Evolutionary conservation across 176 grass and related monocot genomes (phyloP).

Genomic region (Aegilops tauschii): DNA sequence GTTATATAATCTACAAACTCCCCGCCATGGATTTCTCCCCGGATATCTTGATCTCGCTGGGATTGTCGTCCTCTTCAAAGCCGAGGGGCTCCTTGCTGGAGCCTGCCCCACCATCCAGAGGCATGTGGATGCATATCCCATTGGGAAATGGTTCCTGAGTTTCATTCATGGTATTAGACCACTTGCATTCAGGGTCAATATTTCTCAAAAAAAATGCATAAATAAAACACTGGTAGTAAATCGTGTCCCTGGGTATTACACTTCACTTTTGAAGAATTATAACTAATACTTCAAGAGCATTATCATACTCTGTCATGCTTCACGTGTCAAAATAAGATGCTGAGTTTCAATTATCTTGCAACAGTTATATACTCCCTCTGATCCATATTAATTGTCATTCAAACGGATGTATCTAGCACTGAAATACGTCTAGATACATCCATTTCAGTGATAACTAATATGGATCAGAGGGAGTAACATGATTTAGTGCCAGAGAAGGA

Average conservation of each 20-base stretch:
- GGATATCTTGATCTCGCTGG: background rate
- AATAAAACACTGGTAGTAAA: background rate
- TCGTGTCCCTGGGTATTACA: background rate
- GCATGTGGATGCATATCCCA: slow-evolving; percentile 51
- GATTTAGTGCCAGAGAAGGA: background rate
- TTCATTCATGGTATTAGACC: background rate
- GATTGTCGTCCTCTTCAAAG: slow-evolving; percentile 40
- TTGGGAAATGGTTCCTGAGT: slow-evolving; percentile 67
- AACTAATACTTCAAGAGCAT: background rate
- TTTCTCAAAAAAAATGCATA: background rate
- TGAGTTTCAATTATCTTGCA: background rate
- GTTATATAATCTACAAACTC: slow-evolving; percentile 39
- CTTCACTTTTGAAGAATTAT: background rate
- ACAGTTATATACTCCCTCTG: background rate
- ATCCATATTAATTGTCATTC: too few species aligned
- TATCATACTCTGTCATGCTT: background rate
- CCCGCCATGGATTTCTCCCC: slow-evolving; percentile 31
- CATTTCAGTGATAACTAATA: too few species aligned
- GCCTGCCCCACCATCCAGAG: slow-evolving; percentile 35
- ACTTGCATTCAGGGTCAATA: background rate
- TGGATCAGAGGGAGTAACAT: too few species aligned
- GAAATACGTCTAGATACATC: too few species aligned
- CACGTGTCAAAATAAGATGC: background rate
- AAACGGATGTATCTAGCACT: too few species aligned
- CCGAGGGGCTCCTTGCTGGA: slow-evolving; percentile 20